Percentiles rank a stretch among this genome's conserved stretches.
These are phyloP conservation scores for Calonectria pseudoreteaudii DNA, from an alignment of 2,329 filamentous ascomycete genomes.

Conservation along the genomic window DNA sequence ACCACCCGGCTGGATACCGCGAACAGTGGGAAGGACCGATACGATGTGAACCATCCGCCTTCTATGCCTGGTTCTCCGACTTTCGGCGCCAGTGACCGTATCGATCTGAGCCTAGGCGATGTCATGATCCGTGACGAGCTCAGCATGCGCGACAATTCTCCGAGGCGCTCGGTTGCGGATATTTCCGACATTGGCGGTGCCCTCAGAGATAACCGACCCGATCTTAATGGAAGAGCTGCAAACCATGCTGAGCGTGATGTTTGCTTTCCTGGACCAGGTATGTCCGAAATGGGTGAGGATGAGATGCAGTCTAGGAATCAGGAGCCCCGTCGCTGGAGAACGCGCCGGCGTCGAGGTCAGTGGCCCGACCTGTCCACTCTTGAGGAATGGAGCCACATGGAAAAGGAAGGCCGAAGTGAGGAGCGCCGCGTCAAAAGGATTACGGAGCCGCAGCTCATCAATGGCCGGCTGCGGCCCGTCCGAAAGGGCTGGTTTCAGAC, in stretches of 20 bases:
- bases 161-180: constrained; percentile 42
- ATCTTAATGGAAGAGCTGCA: constrained; percentile 60
- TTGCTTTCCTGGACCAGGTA: constrained; percentile 80
- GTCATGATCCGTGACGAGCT: constrained; percentile 78
- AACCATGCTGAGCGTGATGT: constrained; percentile 85
- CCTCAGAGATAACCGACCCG: constrained; percentile 44
- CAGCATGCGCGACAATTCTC: constrained; percentile 50
- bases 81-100: constrained; percentile 60
- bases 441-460: constrained; percentile 92
- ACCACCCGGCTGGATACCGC: constrained; percentile 53
- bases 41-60: constrained; percentile 77
- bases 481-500: constrained; percentile 86
- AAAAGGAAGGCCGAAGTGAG: constrained; percentile 86
- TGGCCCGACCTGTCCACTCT: constrained; percentile 90
- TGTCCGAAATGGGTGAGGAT: constrained; percentile 86
- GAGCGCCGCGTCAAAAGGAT: constrained; percentile 90
- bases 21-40: constrained; percentile 56
- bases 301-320: constrained; percentile 66
- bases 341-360: constrained; percentile 73
- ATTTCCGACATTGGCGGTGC: constrained; percentile 44
- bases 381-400: constrained; percentile 90
- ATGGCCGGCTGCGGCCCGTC: constrained; percentile 86
- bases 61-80: constrained; percentile 73
- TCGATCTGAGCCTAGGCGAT: constrained; percentile 73
- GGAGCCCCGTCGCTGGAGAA: constrained; percentile 48